phyloP scores from a whole-genome alignment of 192 early-diverging fungal species.

The Gryganskiella cystojenkinii region DNA sequence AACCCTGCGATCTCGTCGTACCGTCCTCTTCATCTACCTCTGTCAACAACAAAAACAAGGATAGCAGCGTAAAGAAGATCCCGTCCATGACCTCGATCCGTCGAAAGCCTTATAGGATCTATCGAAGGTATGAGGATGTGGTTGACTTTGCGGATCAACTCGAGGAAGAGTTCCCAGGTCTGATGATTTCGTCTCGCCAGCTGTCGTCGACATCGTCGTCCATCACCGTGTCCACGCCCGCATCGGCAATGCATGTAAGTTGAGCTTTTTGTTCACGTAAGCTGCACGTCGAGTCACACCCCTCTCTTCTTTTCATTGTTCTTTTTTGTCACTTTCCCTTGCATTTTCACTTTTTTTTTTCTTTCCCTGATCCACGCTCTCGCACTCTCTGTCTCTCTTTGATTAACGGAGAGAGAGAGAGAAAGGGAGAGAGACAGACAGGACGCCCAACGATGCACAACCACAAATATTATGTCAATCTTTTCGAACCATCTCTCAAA shows the following conservation, averaged over 20 bases:
- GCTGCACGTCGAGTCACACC: background rate
- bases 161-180: conserved; percentile 34
- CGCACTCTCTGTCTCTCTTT: no score
- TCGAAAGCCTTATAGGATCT: conserved; percentile 41
- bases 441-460: no score
- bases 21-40: background rate
- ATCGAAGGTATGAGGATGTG: conserved; percentile 43
- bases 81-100: conserved; percentile 16
- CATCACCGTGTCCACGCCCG: no score
- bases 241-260: conserved; percentile 9
- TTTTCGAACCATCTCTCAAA: no score
- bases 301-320: no score
- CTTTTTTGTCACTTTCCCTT: no score
- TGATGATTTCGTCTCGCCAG: background rate
- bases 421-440: no score
- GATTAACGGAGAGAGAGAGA: no score
- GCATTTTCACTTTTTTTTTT: no score
- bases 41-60: background rate
- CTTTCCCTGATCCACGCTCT: no score
- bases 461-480: no score
- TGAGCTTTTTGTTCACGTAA: background rate
- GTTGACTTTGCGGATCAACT: conserved; percentile 51
- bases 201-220: background rate
- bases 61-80: background rate
- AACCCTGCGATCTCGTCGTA: conserved; percentile 20